These are phyloP conservation scores for Solioccasus polychromus DNA, from an alignment of 768 basidiomycete species.

Conservation along the genomic window DNA sequence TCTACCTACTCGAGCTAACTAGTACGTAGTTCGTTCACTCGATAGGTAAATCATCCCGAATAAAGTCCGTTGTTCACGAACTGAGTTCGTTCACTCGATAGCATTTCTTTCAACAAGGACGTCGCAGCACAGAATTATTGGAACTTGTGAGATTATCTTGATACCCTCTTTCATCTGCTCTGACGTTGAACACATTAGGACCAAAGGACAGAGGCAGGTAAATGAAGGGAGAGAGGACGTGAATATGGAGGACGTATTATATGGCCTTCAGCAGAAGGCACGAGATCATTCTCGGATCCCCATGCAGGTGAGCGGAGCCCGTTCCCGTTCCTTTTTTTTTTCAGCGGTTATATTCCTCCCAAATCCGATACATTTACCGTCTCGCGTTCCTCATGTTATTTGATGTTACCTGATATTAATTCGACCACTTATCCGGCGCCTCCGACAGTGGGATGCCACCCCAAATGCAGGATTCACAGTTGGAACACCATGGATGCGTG, in stretches of 20 bases:
- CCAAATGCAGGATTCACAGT: slow-evolving; percentile 63
- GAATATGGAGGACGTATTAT: slow-evolving; percentile 63
- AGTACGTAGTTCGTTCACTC: no score
- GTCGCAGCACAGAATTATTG: slow-evolving; percentile 61
- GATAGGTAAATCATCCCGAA: no score
- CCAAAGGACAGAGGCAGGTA: slow-evolving; percentile 36
- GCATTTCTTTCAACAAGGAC: no score
- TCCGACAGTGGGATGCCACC: slow-evolving; percentile 62
- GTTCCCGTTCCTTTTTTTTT: no score
- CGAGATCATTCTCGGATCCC: slow-evolving; percentile 71
- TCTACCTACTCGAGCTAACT: no score
- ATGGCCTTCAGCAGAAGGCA: slow-evolving; percentile 56
- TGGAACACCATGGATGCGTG: slow-evolving; percentile 70
- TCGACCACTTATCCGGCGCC: no score
- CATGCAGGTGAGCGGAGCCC: slow-evolving; percentile 58
- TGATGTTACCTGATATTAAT: background rate
- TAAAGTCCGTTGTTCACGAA: no score
- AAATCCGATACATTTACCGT: no score
- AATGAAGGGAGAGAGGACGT: slow-evolving; percentile 37
- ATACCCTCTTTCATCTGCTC: background rate
- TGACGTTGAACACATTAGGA: slow-evolving; percentile 29
- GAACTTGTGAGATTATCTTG: slow-evolving; percentile 45
- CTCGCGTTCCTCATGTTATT: no score
- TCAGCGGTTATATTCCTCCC: background rate
- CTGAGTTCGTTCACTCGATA: no score